Base-by-base conservation (phyloP, 805 yeast genomes). In the Zygoascus tannicola region DNA sequence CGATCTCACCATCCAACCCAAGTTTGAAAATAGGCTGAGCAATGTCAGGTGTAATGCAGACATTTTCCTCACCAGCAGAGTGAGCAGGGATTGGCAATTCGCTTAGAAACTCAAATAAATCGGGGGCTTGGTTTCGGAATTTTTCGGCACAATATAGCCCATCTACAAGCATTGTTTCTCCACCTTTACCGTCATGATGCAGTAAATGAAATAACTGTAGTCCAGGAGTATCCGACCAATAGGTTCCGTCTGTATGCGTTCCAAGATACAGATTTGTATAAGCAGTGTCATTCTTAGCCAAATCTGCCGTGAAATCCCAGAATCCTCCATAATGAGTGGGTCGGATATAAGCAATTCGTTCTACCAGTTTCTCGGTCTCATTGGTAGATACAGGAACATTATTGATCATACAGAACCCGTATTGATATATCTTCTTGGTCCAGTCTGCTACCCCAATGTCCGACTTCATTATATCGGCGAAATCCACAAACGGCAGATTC, bases 281-380 rank as follows among this genome's bases (percentile, higher is more conserved):
- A 2, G 87, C 87, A 3, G 84, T 78, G 55, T 80, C 87, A 46
- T 75, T 74, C 63, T 74, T 77, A 38, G 78, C 69, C 54, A 80
- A 64, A 54, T 80, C 83, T 3, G 83, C 70, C 8, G 86, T 80
- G 59, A 81, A 80, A 56, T 79, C 85, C 85, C 86, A 81, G 62
- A 81, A 80, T 1, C 83, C 85, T n/a, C 85, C 86, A 51, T 81
- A 80, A 56, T 80, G 87, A 1, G 87, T 80, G 21, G 78, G 78
- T 35, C 82, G 66, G 40, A 79, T 73, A 56, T 75, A 78, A 44
- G 78, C 69, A 49, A 80, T 70, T 51, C 74, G 62, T 50, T 77
- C 76, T 44, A 78, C 71, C 47, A 80, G 66, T 48, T 63, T 60
- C 52, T 79, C 71, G 1, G 87, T 80, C 18, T 67, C 79, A 50